Conservation (phyloP, 805 yeast genomes). For the Pichia manshurica region DNA sequence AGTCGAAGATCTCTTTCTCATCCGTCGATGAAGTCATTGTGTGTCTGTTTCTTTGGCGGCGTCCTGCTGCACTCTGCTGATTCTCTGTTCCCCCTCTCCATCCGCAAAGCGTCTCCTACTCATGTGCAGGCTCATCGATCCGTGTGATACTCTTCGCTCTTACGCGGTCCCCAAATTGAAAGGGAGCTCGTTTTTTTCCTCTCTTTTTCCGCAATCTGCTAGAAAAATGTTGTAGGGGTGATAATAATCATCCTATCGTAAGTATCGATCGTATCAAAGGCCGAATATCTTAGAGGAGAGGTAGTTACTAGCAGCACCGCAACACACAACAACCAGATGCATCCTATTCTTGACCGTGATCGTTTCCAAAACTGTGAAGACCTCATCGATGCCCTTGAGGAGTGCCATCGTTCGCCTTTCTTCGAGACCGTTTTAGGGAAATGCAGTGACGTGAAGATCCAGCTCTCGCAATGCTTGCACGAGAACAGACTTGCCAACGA, state of each 20-base stretch:
- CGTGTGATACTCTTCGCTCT: too few relatives aligned
- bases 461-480: constrained; percentile 72
- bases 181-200: too few relatives aligned
- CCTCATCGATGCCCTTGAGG: constrained; percentile 80
- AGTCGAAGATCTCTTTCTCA: constrained; percentile 73
- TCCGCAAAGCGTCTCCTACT: too few relatives aligned
- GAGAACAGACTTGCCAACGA: constrained; percentile 63
- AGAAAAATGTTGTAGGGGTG: too few relatives aligned
- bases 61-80: too few relatives aligned
- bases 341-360: constrained; percentile 26
- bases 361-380: constrained; percentile 57
- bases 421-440: constrained; percentile 68
- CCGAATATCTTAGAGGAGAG: too few relatives aligned
- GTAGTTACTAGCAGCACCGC: background rate
- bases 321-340: constrained; percentile 17
- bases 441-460: constrained; percentile 81
- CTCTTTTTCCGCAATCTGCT: too few relatives aligned
- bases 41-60: background rate
- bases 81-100: too few relatives aligned
- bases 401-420: constrained; percentile 73
- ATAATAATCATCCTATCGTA: too few relatives aligned
- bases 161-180: too few relatives aligned
- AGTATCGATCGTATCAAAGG: too few relatives aligned
- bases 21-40: constrained; percentile 18
- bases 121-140: too few relatives aligned